Base-by-base conservation (phyloP, 768 basidiomycete genomes). In the Neoboletus brunneissimus region DNA sequence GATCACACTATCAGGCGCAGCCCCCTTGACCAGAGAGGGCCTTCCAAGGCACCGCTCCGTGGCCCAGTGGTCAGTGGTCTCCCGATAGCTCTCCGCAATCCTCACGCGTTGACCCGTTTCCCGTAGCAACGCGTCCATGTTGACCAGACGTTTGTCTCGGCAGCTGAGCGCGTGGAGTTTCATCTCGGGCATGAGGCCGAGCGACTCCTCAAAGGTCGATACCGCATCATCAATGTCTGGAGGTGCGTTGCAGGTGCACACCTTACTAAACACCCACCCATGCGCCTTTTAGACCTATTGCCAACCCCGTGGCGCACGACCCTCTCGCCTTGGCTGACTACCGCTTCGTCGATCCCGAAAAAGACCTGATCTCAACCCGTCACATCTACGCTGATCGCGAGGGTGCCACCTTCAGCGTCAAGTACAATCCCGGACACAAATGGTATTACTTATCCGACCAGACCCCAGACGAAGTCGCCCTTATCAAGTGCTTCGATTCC, bases 221-320 rank as follows among this genome's bases (percentile, higher is more conserved):
- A 72, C 31, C 76, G 74, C 48, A 76, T 79, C 61, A 76, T 79
- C 64, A 79, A 79, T 57, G 73, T 79, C 48, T 78, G 78, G 78
- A 75, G 78, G 60, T 67, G 10, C 44, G 58, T 44, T 15, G 4
- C n/a, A 5, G 11, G 0, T 7, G 15, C 11, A 20, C 13, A 3
- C 32, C 5, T 35, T 27, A 20, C 12, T 18, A 16, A 37, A 9
- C 31, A 44, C 1, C 4, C 29, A 9, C 54, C 59, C 38, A 64
- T 27, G 6, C 13, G 13, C 27, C 23, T 32, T 46, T 8, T 31
- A 68, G 65, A 27, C 78, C 77, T 5, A 77, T 79, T 50, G 65
- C 40, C 41, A 62, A 78, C 59, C 60, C 73, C 12, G 77, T 74
- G 37, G 69, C 69, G 27, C 74, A 79, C 60, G 60, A 69, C 23